Base-by-base conservation (phyloP, 495 filamentous ascomycete species). In the Jackrogersella minutella region DNA sequence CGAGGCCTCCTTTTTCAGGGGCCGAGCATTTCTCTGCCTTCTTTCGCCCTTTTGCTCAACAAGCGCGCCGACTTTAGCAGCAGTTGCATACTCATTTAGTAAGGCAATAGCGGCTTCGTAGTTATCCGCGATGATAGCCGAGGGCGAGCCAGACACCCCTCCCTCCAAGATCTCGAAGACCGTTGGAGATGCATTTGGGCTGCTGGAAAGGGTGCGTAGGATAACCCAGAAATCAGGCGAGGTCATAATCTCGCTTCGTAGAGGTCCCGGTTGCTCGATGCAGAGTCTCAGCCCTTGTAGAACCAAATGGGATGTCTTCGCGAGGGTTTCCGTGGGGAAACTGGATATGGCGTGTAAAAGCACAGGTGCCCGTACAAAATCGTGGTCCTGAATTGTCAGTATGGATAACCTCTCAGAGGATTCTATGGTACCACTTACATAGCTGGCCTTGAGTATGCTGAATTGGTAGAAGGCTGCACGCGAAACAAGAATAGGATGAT, bases 171-270 rank as follows among this genome's bases (percentile, higher is more conserved):
- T 87, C 34, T 90, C 87, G 74, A 97, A 97, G 5, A 96, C 93
- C 10, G 87, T 82, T 0, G 88, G 82, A 21, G 92, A 88, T 0
- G 89, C 87, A 39, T 91, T 88, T 11, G 84, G 72, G 43, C 89
- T 82, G 7, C 79, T 78, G 34, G 91, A 85, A 31, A 99, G 81
- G 8, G 86, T 87, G 62, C 91, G 86, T 33, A 99, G 79, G 37
- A 97, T 93, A 13, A 91, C 89, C 95, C 95, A 99, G 76, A 99
- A 97, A 68, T 99, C 96, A 1, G 95, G 95, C 22, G 94, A 97
- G 16, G 91, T 93, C 71, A 94, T 93, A 62, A 98, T 91, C 77
- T 97, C 94, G 64, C 89, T 97, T 57, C 91, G 86, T 17, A 99
- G 83, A 21, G 88, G 87, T 22, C 86, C 86, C 0, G 91, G 85